Percentiles rank a stretch among this genome's conserved stretches.
Conservation (phyloP, 805 yeast species). For the Teunomyces kruisii region DNA sequence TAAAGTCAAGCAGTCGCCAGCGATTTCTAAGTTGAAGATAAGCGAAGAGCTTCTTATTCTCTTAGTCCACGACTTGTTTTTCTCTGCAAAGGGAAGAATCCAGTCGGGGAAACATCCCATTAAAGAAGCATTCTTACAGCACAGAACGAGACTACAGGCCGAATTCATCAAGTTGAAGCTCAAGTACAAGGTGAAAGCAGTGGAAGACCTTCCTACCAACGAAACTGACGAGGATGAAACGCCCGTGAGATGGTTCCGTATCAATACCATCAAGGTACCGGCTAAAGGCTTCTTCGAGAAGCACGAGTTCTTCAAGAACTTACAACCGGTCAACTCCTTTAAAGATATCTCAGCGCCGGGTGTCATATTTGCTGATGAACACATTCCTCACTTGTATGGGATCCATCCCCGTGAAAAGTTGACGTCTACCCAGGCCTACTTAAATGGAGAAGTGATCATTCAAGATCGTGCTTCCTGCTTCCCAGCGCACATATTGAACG, state of each 20-base stretch:
- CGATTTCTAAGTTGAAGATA: slow-evolving; percentile 39
- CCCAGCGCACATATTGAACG: slow-evolving; percentile 78
- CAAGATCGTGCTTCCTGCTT: slow-evolving; percentile 98
- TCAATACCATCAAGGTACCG: slow-evolving; percentile 60
- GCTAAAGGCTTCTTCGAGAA: slow-evolving; percentile 26
- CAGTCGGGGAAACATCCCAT: slow-evolving; percentile 87
- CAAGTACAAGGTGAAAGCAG: slow-evolving; percentile 60
- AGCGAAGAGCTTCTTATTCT: slow-evolving; percentile 57
- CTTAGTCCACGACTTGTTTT: slow-evolving; percentile 76
- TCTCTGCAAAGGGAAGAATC: slow-evolving; percentile 75
- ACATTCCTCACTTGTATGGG: slow-evolving; percentile 77
- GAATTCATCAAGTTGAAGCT: slow-evolving; percentile 78
- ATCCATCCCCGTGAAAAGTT: slow-evolving; percentile 74
- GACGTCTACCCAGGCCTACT: slow-evolving; percentile 66
- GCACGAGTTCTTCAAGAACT: slow-evolving; percentile 35
- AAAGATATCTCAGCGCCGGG: slow-evolving; percentile 49
- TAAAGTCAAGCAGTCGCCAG: slow-evolving; percentile 54
- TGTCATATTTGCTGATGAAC: slow-evolving; percentile 67
- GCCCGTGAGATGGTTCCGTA: slow-evolving; percentile 78
- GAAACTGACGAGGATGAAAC: slow-evolving; percentile 60
- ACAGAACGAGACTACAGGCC: slow-evolving; percentile 78
- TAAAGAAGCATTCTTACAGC: slow-evolving; percentile 75
- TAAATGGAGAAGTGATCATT: slow-evolving; percentile 75
- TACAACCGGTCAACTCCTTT: slow-evolving; percentile 47
- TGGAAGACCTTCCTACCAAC: slow-evolving; percentile 45